These are phyloP conservation scores for Annulohypoxylon nitens DNA, from an alignment of 495 filamentous ascomycete species.

Conservation along the genomic window DNA sequence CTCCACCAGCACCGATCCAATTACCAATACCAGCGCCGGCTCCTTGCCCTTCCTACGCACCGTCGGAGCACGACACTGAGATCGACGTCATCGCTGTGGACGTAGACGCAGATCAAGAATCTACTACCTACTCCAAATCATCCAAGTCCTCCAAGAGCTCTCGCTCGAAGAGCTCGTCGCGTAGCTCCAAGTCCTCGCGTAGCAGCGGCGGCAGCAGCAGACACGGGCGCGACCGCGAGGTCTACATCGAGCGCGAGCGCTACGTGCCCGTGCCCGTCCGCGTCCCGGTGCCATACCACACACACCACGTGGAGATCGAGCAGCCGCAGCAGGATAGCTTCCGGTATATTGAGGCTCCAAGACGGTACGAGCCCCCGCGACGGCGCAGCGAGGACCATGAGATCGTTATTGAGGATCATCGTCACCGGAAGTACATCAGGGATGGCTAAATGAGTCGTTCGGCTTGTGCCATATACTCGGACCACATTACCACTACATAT, in stretches of 20 bases:
- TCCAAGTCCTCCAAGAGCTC: constrained; percentile 46
- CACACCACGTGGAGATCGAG: constrained; percentile 46
- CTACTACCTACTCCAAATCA: constrained; percentile 36
- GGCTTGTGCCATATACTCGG: neutral
- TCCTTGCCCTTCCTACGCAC: constrained; percentile 31
- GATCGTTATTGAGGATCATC: constrained; percentile 51
- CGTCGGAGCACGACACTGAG: constrained; percentile 51
- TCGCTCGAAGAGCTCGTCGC: constrained; percentile 45
- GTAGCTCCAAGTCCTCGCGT: constrained; percentile 47
- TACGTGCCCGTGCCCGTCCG: constrained; percentile 55
- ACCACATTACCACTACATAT: too few relatives aligned
- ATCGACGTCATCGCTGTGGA: constrained; percentile 68
- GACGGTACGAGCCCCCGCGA: constrained; percentile 43
- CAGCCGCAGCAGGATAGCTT: constrained; percentile 56
- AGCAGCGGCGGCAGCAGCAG: constrained; percentile 33
- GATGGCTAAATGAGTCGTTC: constrained; percentile 21
- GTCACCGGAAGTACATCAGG: constrained; percentile 45
- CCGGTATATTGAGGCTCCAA: constrained; percentile 63
- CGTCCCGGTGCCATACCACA: constrained; percentile 53
- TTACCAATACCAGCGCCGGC: constrained; percentile 47
- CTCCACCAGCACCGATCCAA: constrained; percentile 30
- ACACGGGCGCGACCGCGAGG: constrained; percentile 55
- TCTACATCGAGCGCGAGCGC: constrained; percentile 64
- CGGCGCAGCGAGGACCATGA: constrained; percentile 46
- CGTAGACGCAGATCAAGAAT: constrained; percentile 56